Base-by-base conservation (phyloP, 148 eudicot species). In the Amaranthus hypochondriacus region DNA sequence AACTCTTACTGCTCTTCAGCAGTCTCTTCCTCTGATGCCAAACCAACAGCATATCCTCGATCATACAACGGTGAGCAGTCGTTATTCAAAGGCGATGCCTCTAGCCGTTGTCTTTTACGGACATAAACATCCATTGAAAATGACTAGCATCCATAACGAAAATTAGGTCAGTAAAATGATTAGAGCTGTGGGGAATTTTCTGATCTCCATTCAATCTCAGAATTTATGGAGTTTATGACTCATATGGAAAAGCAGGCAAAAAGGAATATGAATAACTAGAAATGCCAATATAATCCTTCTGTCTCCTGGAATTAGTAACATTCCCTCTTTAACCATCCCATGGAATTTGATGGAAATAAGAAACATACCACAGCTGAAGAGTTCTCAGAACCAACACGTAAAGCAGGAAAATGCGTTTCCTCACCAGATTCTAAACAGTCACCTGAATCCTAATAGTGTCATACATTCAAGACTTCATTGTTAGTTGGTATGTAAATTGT, bases 321-420 rank as follows among this genome's bases (percentile, higher is more conserved):
- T 72, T 72, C 44, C 51, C 48, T 46, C n/a, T 57, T 71, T 6
- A 62, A 12, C n/a, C 76, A 64, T 53, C 54, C 39, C 14, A 10
- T 28, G 13, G 57, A 28, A 10, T 21, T 14, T 73, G 49, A 15
- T 18, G 18, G 18, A 18, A 18, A 18, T 18, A 18, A 18, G 18
- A 18, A 18, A 63, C 81, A 56, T 80, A 83, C 86, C 83, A 83
- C 68, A n/a, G 83, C 72, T 12, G 77, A 79, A 47, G 76, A 64
- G 53, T 77, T 74, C 56, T 80, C 79, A 55, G 66, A 72, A 68
- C 81, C 83, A 74, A 80, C 78, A 61, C 69, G 73, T 68, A 83
- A 66, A 55, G 86, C 86, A 49, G 86, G 86, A 72, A 80, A 83
- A 72, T 66, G 80, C 55, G 83, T 83, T 60, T 83, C 81, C 48